These are phyloP conservation scores for Staphylotrichum longicolle DNA, from an alignment of 495 filamentous ascomycete species.

Conservation along the genomic window DNA sequence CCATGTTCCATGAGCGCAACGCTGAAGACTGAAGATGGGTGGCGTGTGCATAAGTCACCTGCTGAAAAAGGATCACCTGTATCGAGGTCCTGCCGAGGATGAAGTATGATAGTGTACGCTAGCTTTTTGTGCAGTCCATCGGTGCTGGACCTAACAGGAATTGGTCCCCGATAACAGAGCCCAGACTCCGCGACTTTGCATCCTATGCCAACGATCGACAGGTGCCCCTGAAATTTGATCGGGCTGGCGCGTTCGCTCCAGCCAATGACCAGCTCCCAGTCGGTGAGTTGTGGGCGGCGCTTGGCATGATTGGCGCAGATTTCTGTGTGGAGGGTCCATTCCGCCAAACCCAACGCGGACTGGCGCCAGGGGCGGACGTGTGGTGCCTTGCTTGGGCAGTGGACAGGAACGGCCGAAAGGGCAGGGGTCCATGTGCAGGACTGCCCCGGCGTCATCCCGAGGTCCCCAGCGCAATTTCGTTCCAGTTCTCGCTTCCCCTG, in stretches of 20 bases:
- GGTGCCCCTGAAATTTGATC: slow-evolving; percentile 33
- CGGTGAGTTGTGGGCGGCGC: slow-evolving; percentile 17
- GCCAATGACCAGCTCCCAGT: slow-evolving; percentile 23
- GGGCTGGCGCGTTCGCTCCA: slow-evolving; percentile 20
- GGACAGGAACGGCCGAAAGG: slow-evolving; percentile 26
- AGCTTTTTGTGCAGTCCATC: too few species aligned
- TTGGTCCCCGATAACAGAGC: slow-evolving; percentile 4
- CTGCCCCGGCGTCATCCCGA: slow-evolving; percentile 26
- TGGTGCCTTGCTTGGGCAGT: slow-evolving; percentile 9
- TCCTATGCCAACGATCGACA: slow-evolving; percentile 24
- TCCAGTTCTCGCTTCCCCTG: slow-evolving; percentile 26
- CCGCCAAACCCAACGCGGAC: slow-evolving; percentile 21
- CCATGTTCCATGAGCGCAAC: not conserved
- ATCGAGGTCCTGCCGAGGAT: too few species aligned
- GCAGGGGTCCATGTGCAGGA: slow-evolving; percentile 25
- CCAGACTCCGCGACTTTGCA: not conserved
- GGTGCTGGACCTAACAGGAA: slow-evolving; percentile 3
- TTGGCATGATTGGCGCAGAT: slow-evolving; percentile 25
- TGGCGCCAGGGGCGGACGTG: slow-evolving; percentile 12
- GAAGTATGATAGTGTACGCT: not conserved
- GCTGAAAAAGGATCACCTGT: too few species aligned
- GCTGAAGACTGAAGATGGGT: not conserved
- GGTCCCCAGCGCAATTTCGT: slow-evolving; percentile 37
- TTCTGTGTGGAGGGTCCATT: slow-evolving; percentile 13
- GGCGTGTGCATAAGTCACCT: too few species aligned